Evolutionary conservation across 345 rosid species (phyloP).

Genomic region (Moringa oleifera): DNA sequence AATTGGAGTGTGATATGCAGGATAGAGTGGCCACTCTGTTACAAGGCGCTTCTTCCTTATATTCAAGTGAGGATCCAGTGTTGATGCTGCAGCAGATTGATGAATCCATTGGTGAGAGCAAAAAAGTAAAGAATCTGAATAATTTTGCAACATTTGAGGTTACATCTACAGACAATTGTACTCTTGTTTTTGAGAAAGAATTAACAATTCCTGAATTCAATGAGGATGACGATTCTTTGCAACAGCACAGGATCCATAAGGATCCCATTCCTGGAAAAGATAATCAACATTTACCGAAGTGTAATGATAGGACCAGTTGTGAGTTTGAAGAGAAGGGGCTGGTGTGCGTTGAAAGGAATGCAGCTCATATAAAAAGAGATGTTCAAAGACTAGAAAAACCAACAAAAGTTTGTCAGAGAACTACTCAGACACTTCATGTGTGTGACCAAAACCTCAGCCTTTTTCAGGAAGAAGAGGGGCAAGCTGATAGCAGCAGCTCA

Average conservation of each 20-base stretch:
- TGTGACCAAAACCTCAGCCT: slow-evolving; percentile 21
- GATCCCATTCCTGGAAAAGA: slow-evolving; percentile 9
- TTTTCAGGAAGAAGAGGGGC: slow-evolving; percentile 23
- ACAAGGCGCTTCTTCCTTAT: slow-evolving; percentile 18
- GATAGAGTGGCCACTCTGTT: background rate
- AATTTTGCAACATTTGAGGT: slow-evolving; percentile 22
- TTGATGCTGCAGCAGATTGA: slow-evolving; percentile 12
- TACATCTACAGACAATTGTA: slow-evolving; percentile 17
- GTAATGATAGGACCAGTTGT: slow-evolving; percentile 14
- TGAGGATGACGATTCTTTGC: slow-evolving; percentile 22
- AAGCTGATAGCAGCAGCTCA: slow-evolving; percentile 13
- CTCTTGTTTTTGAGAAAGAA: slow-evolving; percentile 40
- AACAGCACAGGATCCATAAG: slow-evolving; percentile 13
- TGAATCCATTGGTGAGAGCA: slow-evolving; percentile 25
- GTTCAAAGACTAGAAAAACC: slow-evolving; percentile 14
- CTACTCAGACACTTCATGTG: slow-evolving; percentile 10
- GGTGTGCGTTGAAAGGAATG: slow-evolving; percentile 14
- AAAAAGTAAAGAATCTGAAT: slow-evolving; percentile 14
- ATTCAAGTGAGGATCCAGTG: slow-evolving; percentile 21
- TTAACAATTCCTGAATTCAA: slow-evolving; percentile 28
- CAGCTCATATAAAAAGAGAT: slow-evolving; percentile 12
- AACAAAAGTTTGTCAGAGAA: slow-evolving; percentile 9
- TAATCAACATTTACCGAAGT: slow-evolving; percentile 2
- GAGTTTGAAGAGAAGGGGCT: slow-evolving; percentile 19
- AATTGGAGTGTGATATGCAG: slow-evolving; percentile 25